These are phyloP conservation scores for Aureobasidium sp. DNA, from an alignment of 2,329 filamentous ascomycete species.

Conservation along the genomic window DNA sequence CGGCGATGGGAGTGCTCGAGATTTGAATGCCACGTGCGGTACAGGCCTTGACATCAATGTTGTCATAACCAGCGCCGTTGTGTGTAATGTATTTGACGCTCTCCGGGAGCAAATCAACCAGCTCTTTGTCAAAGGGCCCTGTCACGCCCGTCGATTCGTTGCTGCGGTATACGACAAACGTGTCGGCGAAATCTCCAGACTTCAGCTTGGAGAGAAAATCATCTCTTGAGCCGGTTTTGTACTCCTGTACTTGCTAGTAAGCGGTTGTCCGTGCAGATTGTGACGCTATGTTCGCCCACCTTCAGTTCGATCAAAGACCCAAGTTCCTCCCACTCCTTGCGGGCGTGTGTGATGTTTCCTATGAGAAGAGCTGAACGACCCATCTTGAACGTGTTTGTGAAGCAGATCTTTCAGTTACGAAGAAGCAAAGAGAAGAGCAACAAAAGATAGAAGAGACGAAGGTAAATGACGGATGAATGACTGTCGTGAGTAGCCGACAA, in stretches of 20 bases:
- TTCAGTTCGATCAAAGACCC: conserved; percentile 27
- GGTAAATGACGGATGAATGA: not conserved
- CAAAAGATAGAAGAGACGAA: not conserved
- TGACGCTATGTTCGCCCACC: conserved; percentile 20
- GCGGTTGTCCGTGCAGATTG: not conserved
- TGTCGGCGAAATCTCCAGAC: conserved; percentile 48
- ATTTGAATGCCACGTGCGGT: conserved; percentile 34
- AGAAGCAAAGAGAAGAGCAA: not conserved
- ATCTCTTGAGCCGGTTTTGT: conserved; percentile 45
- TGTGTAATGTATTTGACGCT: conserved; percentile 40
- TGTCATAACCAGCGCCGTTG: conserved; percentile 36
- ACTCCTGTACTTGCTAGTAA: conserved; percentile 37
- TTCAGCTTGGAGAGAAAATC: conserved; percentile 51
- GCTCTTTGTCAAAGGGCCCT: conserved; percentile 41
- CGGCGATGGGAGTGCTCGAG: conserved; percentile 42
- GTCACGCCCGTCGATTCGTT: conserved; percentile 47
- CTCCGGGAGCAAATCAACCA: conserved; percentile 36
- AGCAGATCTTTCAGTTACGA: not conserved
- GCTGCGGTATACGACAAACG: conserved; percentile 52
- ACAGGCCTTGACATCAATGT: conserved; percentile 30
- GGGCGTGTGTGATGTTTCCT: conserved; percentile 38
- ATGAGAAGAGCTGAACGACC: conserved; percentile 36
- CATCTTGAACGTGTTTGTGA: not conserved
- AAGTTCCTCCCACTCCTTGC: conserved; percentile 41
- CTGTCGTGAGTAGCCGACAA: not conserved